These are phyloP conservation scores for Sporothrix phasma DNA, from an alignment of 2,329 filamentous ascomycete genomes.

Conservation along the genomic window DNA sequence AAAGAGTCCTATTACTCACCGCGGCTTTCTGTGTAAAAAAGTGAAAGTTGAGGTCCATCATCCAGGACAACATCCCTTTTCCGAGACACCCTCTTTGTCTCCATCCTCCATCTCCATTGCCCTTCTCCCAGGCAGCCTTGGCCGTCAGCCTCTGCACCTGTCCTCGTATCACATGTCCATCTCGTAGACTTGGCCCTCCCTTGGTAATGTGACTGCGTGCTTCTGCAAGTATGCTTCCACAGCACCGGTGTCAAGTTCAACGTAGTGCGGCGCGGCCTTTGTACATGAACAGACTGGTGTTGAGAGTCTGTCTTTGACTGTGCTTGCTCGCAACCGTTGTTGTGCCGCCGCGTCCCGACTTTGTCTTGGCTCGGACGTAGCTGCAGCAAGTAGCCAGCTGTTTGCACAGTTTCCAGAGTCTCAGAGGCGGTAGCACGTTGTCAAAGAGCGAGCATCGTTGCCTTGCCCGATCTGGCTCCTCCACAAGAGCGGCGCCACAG, in stretches of 20 bases:
- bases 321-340: neutral
- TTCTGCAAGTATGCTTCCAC: neutral
- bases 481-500: too few species aligned
- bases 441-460: neutral
- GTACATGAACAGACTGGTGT: neutral
- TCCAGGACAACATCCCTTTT: conserved; percentile 48
- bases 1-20: conserved; percentile 57
- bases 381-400: neutral
- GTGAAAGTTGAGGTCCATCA: conserved; percentile 63
- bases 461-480: too few species aligned
- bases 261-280: neutral
- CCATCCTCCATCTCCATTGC: neutral
- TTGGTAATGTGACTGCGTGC: neutral
- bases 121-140: neutral
- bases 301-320: neutral
- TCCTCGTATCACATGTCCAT: neutral
- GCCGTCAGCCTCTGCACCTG: neutral
- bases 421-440: too few species aligned
- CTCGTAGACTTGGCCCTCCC: neutral
- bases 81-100: neutral
- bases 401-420: too few species aligned
- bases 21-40: conserved; percentile 40
- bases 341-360: too few species aligned
- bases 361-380: too few species aligned
- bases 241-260: neutral